Percentiles rank a stretch among this genome's conserved stretches.
Conservation (phyloP, 2,329 filamentous ascomycete genomes). For the Aspergillus ochraceus region DNA sequence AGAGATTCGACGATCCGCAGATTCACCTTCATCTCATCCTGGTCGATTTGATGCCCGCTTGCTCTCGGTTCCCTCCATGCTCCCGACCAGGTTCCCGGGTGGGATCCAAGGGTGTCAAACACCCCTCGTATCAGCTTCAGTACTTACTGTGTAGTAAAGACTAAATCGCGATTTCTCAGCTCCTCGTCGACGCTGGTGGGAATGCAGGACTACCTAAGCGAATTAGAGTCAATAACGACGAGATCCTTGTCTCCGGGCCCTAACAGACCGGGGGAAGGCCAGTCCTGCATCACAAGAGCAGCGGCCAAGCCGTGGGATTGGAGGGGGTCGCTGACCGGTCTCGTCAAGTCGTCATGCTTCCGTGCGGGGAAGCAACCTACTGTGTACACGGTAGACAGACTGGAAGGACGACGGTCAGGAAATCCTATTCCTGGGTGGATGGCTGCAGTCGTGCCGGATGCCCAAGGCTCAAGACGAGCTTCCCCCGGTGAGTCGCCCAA, state of each 20-base stretch:
- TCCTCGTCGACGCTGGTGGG: not conserved
- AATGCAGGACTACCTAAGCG: too few relatives aligned
- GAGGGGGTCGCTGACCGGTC: conserved; percentile 12
- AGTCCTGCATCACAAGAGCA: conserved; percentile 14
- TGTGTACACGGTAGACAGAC: not conserved
- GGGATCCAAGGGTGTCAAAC: too few relatives aligned
- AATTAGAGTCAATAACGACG: not conserved
- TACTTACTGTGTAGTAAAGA: too few relatives aligned
- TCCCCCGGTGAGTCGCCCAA: not conserved
- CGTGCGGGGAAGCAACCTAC: conserved; percentile 12
- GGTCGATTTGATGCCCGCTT: too few relatives aligned
- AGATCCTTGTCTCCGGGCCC: not conserved
- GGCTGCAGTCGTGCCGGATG: too few relatives aligned
- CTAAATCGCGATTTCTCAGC: not conserved
- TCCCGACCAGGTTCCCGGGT: too few relatives aligned
- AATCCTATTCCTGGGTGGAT: not conserved
- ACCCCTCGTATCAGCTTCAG: too few relatives aligned
- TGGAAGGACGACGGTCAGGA: too few relatives aligned
- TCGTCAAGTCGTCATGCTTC: not conserved
- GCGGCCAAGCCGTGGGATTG: conserved; percentile 11
- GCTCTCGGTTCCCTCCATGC: too few relatives aligned
- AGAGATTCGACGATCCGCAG: conserved; percentile 12
- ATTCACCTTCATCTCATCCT: not conserved
- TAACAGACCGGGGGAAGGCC: not conserved
- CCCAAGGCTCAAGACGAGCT: too few relatives aligned